phyloP scores from a whole-genome alignment of 2,329 filamentous ascomycete species.

The Exophiala phaeomuriformis region DNA sequence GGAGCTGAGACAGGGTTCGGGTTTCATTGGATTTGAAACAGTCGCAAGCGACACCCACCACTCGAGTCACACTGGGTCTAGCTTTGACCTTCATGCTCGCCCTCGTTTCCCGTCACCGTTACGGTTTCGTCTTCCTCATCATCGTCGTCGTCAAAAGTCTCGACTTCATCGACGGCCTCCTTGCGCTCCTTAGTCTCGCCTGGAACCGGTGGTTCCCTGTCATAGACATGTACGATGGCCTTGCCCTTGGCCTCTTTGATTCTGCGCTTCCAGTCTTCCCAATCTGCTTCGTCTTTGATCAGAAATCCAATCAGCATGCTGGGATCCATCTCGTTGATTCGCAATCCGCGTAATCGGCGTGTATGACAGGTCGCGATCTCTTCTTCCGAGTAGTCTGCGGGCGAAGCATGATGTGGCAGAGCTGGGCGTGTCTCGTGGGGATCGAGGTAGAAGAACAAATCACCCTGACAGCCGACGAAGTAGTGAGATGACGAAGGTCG shows the following conservation, averaged over 20 bases:
- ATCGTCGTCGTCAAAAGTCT: conserved; percentile 70
- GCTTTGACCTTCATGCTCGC: conserved; percentile 1
- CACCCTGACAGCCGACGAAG: conserved; percentile 65
- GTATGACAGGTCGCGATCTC: conserved; percentile 84
- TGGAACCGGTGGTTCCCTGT: conserved; percentile 53
- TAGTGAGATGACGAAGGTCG: conserved; percentile 85
- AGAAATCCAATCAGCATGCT: conserved; percentile 96
- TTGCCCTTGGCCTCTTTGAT: conserved; percentile 72
- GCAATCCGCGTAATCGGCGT: conserved; percentile 69
- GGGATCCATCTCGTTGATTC: conserved; percentile 89
- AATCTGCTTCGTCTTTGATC: conserved; percentile 74
- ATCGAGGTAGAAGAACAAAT: conserved; percentile 87
- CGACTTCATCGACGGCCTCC: conserved; percentile 79
- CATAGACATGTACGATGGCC: conserved; percentile 75
- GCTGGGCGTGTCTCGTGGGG: conserved; percentile 78
- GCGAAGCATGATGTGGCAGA: conserved; percentile 56
- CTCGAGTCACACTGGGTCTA: neutral
- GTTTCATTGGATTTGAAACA: too few species aligned
- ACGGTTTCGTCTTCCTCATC: conserved; percentile 25
- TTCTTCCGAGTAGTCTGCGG: conserved; percentile 49
- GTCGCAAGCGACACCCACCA: too few species aligned
- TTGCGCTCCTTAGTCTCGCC: conserved; percentile 54
- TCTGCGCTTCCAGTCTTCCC: conserved; percentile 71
- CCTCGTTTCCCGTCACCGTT: conserved; percentile 20
- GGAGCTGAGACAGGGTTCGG: too few species aligned